Conservation (phyloP, 2,329 filamentous ascomycete species). For the Aspergillus sergii region DNA sequence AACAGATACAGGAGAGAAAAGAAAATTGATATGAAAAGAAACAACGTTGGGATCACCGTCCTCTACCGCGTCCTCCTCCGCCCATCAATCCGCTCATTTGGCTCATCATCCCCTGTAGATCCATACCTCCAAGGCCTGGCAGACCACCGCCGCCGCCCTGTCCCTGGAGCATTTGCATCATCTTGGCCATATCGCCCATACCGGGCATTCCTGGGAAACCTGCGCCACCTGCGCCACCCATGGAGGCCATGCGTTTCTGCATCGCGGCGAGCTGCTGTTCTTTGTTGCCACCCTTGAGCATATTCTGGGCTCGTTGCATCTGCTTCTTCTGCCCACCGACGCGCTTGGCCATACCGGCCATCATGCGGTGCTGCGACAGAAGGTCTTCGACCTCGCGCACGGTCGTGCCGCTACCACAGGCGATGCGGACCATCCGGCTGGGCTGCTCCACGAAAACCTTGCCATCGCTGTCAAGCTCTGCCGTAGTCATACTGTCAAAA, state of each 20-base stretch:
- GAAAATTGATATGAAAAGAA: conserved; percentile 18
- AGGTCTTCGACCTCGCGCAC: conserved; percentile 95
- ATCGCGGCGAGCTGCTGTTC: conserved; percentile 93
- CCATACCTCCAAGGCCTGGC: conserved; percentile 59
- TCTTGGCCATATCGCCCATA: conserved; percentile 86
- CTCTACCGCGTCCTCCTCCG: conserved; percentile 39
- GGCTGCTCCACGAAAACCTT: conserved; percentile 93
- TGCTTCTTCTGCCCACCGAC: conserved; percentile 98
- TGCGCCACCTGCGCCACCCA: conserved; percentile 73
- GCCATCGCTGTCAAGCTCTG: conserved; percentile 93
- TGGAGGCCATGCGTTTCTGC: conserved; percentile 91
- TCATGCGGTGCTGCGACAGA: conserved; percentile 97
- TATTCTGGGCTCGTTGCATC: conserved; percentile 89
- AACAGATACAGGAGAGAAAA: conserved; percentile 24
- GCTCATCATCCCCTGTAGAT: conserved; percentile 74
- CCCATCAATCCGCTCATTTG: conserved; percentile 69
- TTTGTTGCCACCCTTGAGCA: conserved; percentile 88
- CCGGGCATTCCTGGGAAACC: conserved; percentile 68
- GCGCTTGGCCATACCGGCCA: conserved; percentile 99
- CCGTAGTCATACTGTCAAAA: conserved; percentile 95
- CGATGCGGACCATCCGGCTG: conserved; percentile 87
- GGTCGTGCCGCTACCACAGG: conserved; percentile 83
- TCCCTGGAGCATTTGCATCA: conserved; percentile 92
- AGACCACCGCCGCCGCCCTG: conserved; percentile 69
- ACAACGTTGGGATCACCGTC: conserved; percentile 25